Evolutionary conservation across 495 filamentous ascomycete genomes (phyloP).

Genomic region (Pyronema domesticum): DNA sequence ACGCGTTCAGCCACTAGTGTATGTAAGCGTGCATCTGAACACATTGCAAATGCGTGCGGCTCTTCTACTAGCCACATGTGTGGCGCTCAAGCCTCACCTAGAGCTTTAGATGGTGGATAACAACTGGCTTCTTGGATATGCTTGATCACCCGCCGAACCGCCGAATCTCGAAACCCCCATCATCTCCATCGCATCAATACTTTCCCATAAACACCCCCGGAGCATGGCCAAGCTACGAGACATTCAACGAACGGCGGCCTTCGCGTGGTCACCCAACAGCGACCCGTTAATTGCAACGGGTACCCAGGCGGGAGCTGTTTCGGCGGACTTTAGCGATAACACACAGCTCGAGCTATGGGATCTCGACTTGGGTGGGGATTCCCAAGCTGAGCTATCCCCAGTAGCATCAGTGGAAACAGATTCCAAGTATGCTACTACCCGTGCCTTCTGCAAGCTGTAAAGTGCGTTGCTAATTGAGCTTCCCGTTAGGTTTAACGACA

Average conservation of each 20-base stretch:
- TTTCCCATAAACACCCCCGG: constrained; percentile 13
- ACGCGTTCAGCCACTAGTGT: background rate
- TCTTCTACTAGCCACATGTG: background rate
- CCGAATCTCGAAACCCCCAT: constrained; percentile 1
- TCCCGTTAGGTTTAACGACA: constrained; percentile 71
- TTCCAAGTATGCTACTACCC: constrained; percentile 47
- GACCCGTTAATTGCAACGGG: constrained; percentile 80
- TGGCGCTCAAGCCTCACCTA: background rate
- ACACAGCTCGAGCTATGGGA: constrained; percentile 96
- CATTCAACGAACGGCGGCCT: constrained; percentile 87
- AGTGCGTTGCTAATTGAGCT: background rate
- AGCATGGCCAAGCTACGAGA: constrained; percentile 89
- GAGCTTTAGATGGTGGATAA: constrained; percentile 3
- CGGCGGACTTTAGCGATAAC: constrained; percentile 93
- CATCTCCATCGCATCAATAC: background rate
- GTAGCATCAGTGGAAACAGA: constrained; percentile 69
- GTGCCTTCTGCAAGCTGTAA: background rate
- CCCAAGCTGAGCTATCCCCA: constrained; percentile 66
- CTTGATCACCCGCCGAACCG: background rate
- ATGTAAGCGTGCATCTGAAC: background rate
- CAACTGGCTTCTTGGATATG: constrained; percentile 2
- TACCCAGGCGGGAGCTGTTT: constrained; percentile 82
- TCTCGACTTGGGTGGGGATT: constrained; percentile 52
- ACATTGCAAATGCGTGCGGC: background rate
- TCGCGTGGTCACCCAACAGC: constrained; percentile 80